Evolutionary conservation across 768 basidiomycete genomes (phyloP).

Genomic region (Tephrocybe sp.): DNA sequence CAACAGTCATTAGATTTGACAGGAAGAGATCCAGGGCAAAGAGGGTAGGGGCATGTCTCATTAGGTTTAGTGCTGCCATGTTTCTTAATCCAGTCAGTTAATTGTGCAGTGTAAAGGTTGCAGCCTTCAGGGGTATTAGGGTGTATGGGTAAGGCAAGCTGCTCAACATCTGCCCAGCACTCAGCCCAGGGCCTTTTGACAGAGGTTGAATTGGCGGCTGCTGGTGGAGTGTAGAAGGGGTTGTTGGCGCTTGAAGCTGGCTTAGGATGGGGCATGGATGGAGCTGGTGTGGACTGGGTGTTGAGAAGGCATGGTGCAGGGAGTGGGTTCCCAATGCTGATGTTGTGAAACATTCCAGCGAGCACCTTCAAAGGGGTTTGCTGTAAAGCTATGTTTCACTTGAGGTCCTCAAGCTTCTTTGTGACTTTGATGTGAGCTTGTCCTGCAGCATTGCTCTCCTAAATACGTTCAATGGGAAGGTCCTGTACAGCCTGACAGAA

Average conservation of each 20-base stretch:
- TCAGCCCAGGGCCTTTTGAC: background rate
- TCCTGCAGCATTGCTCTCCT: constrained; percentile 3
- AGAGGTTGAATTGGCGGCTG: background rate
- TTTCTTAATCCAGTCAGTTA: background rate
- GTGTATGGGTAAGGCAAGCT: background rate
- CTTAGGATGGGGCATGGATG: background rate
- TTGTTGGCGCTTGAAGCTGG: background rate
- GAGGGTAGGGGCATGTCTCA: constrained; percentile 19
- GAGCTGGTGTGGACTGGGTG: background rate
- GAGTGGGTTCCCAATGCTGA: background rate
- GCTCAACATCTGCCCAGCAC: background rate
- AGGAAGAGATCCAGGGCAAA: constrained; percentile 20
- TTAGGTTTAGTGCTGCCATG: background rate
- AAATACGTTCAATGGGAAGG: background rate
- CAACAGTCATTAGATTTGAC: constrained; percentile 22
- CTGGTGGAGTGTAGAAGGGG: background rate
- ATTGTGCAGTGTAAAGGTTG: background rate
- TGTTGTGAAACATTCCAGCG: background rate
- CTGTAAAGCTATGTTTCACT: constrained; percentile 1
- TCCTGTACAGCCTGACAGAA: constrained; percentile 14
- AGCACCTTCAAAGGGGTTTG: background rate
- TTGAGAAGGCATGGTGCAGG: background rate
- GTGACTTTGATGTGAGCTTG: background rate
- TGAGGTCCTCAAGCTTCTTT: background rate
- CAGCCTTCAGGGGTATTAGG: background rate